A percentile compares a stretch with the other conserved stretches of the same genome.
Conservation (phyloP, 257 asterid genomes). For the Salvia splendens region DNA sequence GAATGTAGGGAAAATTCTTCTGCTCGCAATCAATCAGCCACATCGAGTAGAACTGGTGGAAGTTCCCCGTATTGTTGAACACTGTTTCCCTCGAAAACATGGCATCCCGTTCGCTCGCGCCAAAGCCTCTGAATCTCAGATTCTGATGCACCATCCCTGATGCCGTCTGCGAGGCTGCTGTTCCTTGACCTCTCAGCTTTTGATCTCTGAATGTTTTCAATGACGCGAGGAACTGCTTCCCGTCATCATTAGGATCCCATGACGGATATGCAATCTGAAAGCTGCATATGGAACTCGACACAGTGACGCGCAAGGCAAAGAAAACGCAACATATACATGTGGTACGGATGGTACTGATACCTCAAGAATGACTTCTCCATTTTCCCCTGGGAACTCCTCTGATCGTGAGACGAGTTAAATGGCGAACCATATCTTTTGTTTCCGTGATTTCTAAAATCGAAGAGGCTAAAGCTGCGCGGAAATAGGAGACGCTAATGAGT, state of each 20-base stretch:
- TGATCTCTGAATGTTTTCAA: conserved; percentile 69
- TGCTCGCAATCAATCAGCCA: conserved; percentile 70
- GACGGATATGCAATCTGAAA: conserved; percentile 76
- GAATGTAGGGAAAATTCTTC: conserved; percentile 66
- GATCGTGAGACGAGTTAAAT: conserved; percentile 47
- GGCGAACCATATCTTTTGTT: conserved; percentile 81
- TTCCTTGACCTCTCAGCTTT: conserved; percentile 53
- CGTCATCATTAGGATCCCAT: conserved; percentile 75
- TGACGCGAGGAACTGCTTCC: conserved; percentile 71
- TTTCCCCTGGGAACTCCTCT: conserved; percentile 97
- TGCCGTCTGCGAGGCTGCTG: conserved; percentile 34
- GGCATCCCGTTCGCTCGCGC: conserved; percentile 43
- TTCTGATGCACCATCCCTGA: conserved; percentile 45
- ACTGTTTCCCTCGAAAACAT: conserved; percentile 46
- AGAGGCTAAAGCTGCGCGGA: conserved; percentile 76
- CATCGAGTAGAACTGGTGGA: conserved; percentile 53
- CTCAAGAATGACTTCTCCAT: conserved; percentile 96
- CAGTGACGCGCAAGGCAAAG: neutral
- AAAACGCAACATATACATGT: neutral
- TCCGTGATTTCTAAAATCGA: conserved; percentile 83
- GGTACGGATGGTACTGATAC: conserved; percentile 37
- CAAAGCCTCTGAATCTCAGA: conserved; percentile 42
- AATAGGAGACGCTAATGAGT: neutral
- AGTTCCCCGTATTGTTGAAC: conserved; percentile 36
- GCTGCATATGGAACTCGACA: conserved; percentile 47